These are phyloP conservation scores for Phytophthora uliginosa DNA, from an alignment of 352 stramenopile genomes.

Conservation along the genomic window DNA sequence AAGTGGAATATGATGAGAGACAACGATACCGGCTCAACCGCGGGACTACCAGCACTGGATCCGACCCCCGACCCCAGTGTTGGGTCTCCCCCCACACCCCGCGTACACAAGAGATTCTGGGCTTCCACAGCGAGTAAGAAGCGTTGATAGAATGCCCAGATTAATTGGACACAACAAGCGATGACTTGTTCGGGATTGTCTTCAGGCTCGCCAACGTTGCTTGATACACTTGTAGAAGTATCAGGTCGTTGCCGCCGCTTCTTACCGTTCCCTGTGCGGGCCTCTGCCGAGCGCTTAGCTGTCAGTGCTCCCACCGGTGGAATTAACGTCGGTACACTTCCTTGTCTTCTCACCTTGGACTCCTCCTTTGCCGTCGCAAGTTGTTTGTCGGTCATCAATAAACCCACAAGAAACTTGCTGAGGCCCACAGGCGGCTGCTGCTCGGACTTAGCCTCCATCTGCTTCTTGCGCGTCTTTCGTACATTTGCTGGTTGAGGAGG, in stretches of 20 bases:
- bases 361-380: conserved; percentile 36
- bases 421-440: conserved; percentile 4
- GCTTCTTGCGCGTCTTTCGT: conserved; percentile 28
- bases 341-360: conserved; percentile 43
- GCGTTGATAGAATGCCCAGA: conserved; percentile 68
- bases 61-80: neutral
- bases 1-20: conserved; percentile 56
- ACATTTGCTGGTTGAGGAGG: conserved; percentile 13
- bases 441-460: conserved; percentile 15
- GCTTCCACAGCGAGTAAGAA: conserved; percentile 67
- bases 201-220: conserved; percentile 10
- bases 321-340: conserved; percentile 44
- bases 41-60: conserved; percentile 13
- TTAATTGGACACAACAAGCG: conserved; percentile 42
- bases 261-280: conserved; percentile 5
- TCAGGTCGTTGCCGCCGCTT: conserved; percentile 21
- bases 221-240: conserved; percentile 5
- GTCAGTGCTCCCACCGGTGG: conserved; percentile 18
- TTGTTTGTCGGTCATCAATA: conserved; percentile 53
- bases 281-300: conserved; percentile 17
- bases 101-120: conserved; percentile 24
- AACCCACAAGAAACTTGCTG: conserved; percentile 43
- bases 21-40: conserved; percentile 30
- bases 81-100: conserved; percentile 23
- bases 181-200: conserved; percentile 22